A percentile compares a stretch with the other conserved stretches of the same genome.
phyloP scores from a whole-genome alignment of 805 yeast genomes.

The Candida boleticola region DNA sequence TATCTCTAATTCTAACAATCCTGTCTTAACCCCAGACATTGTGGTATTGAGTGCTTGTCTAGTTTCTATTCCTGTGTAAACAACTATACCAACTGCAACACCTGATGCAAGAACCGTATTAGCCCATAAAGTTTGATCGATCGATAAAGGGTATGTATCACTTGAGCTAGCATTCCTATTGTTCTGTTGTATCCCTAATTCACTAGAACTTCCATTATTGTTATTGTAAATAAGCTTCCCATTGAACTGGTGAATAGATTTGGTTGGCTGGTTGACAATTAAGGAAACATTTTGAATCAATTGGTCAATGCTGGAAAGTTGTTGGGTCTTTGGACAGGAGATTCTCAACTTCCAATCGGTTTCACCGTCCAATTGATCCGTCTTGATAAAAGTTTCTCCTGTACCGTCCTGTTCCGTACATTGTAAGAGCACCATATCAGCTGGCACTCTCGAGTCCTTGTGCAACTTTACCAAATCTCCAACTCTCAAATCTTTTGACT shows the following conservation, averaged over 20 bases:
- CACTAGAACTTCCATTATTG: conserved; percentile 10
- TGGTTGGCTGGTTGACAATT: conserved; percentile 82
- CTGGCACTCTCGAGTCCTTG: conserved; percentile 88
- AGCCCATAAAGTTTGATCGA: conserved; percentile 97
- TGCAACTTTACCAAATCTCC: conserved; percentile 82
- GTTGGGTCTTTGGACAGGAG: conserved; percentile 74
- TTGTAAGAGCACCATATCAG: conserved; percentile 83
- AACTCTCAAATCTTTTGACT: conserved; percentile 66
- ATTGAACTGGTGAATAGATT: conserved; percentile 74
- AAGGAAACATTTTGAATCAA: conserved; percentile 48
- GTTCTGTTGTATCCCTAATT: conserved; percentile 17
- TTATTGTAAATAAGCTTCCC: conserved; percentile 61
- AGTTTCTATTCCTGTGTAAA: conserved; percentile 91
- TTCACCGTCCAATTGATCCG: conserved; percentile 98
- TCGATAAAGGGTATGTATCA: conserved; percentile 57
- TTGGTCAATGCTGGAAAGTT: conserved; percentile 43
- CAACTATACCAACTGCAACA: conserved; percentile 79
- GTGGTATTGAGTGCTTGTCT: conserved; percentile 95
- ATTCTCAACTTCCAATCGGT: conserved; percentile 96
- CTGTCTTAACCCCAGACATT: conserved; percentile 80
- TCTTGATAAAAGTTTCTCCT: conserved; percentile 91
- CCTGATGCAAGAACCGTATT: conserved; percentile 97
- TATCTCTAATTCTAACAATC: conserved; percentile 86
- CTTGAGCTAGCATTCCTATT: conserved; percentile 18
- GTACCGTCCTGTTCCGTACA: conserved; percentile 63